Base-by-base conservation (phyloP, 805 yeast species). In the Lachancea thermotolerans region DNA sequence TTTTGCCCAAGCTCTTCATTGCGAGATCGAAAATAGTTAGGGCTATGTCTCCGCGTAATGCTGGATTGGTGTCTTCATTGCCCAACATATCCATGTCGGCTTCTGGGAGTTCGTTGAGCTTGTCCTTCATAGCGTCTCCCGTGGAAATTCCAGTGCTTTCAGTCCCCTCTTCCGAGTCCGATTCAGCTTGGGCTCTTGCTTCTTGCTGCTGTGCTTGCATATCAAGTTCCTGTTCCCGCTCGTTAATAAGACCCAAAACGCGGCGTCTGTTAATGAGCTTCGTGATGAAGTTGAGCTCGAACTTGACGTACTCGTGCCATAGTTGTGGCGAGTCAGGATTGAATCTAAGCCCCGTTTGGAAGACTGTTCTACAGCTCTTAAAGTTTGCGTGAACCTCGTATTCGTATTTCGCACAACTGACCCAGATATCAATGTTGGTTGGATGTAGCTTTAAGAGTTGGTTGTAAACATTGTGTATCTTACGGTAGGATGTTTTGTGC, bases 331-430 rank as follows among this genome's bases (percentile, higher is more conserved):
- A 76, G 41, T 85, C 90, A 2, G 83, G 75, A 59, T 91, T 91
- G 64, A 93, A 85, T 62, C 95, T 74, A 35, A 93, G 71, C 29
- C 84, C 95, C 53, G 85, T 78, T 64, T 90, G 96, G 64, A 89
- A 80, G 21, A 93, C 73, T 9, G 79, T 78, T 64, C 99, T 77
- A 17, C 97, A 90, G 38, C 95, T 90, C 59, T 83, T 81, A 37
- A 95, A 86, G 55, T 89, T 85, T 35, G 91, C 85, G 64, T 93
- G 88, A 27, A 77, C 77, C 55, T 91, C 96, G 57, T 86, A 82
- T 67, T 93, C 98, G 66, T 87, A 88, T 60, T 86, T 86, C 28
- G 97, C 96, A 18, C 96, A 97, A 57, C 87, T 78, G 36, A 93
- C 78, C 99, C 99, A 93, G 14, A 91, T 85, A 55, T 82, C 85